Conservation (phyloP, 2,329 filamentous ascomycete species). For the Fusarium sp. region DNA sequence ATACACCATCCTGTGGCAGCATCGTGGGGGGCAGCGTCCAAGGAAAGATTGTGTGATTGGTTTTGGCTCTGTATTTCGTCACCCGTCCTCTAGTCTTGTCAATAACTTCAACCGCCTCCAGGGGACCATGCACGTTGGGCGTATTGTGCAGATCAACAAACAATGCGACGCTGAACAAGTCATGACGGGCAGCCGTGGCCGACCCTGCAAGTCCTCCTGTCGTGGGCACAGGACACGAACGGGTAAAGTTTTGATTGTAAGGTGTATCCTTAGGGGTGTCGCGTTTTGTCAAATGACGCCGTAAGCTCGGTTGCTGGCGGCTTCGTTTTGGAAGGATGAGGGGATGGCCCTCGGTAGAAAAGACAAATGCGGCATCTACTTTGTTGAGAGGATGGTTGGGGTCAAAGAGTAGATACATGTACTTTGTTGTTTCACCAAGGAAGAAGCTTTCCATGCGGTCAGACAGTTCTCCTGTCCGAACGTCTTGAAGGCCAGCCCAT, state of each 20-base stretch:
- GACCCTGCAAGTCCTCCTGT: conserved; percentile 74
- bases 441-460: conserved; percentile 99
- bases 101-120: conserved; percentile 52
- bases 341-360: conserved; percentile 95
- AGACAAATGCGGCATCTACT: conserved; percentile 87
- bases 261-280: conserved; percentile 47
- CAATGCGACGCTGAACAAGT: conserved; percentile 89
- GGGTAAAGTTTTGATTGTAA: conserved; percentile 58
- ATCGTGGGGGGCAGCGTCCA: conserved; percentile 87
- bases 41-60: conserved; percentile 87
- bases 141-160: conserved; percentile 83
- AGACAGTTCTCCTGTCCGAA: conserved; percentile 81
- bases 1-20: conserved; percentile 80
- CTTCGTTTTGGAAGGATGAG: conserved; percentile 74
- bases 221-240: conserved; percentile 73
- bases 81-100: conserved; percentile 57
- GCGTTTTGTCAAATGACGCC: conserved; percentile 15
- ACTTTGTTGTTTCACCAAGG: conserved; percentile 94
- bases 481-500: conserved; percentile 89
- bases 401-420: conserved; percentile 91
- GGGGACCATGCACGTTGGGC: conserved; percentile 66
- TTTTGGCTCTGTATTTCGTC: conserved; percentile 59
- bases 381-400: conserved; percentile 86
- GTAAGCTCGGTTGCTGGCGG: conserved; percentile 15
- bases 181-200: conserved; percentile 77